phyloP scores from a whole-genome alignment of 129 eudicot species.

The Flaveria sonorensis region DNA sequence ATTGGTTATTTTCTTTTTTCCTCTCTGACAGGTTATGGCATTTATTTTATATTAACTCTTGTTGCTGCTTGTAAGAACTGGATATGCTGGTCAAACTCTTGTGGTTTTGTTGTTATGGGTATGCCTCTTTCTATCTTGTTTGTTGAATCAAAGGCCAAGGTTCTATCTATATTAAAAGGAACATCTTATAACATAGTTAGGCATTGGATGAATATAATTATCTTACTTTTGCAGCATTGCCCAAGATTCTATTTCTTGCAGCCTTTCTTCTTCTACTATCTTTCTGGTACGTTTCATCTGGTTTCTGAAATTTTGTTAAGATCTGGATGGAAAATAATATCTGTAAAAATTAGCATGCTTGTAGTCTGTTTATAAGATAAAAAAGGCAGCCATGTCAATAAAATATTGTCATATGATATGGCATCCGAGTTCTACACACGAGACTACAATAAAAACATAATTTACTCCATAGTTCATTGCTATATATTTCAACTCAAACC shows the following conservation, averaged over 20 bases:
- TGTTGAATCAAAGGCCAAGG: neutral
- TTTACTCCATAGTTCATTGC: neutral
- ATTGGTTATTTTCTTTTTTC: constrained; percentile 12
- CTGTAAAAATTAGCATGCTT: neutral
- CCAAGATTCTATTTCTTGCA: constrained; percentile 78
- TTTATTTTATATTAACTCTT: constrained; percentile 70
- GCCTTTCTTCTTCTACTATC: constrained; percentile 96
- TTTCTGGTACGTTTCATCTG: constrained; percentile 68
- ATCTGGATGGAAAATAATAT: constrained; percentile 21
- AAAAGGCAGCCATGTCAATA: neutral
- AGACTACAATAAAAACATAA: constrained; percentile 14
- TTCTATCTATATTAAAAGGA: neutral
- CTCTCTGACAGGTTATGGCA: constrained; percentile 61
- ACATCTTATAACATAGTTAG: constrained; percentile 7
- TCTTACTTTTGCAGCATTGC: constrained; percentile 72
- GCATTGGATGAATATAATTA: constrained; percentile 19
- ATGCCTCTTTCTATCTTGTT: constrained; percentile 28
- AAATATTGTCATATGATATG: neutral
- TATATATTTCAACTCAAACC: neutral
- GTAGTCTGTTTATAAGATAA: constrained; percentile 3
- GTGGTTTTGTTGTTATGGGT: constrained; percentile 95
- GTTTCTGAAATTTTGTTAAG: constrained; percentile 18
- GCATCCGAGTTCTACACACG: neutral
- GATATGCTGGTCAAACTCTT: constrained; percentile 88
- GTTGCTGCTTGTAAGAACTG: constrained; percentile 88